These are phyloP conservation scores for Candida insectalens DNA, from an alignment of 805 yeast genomes.

Conservation along the genomic window DNA sequence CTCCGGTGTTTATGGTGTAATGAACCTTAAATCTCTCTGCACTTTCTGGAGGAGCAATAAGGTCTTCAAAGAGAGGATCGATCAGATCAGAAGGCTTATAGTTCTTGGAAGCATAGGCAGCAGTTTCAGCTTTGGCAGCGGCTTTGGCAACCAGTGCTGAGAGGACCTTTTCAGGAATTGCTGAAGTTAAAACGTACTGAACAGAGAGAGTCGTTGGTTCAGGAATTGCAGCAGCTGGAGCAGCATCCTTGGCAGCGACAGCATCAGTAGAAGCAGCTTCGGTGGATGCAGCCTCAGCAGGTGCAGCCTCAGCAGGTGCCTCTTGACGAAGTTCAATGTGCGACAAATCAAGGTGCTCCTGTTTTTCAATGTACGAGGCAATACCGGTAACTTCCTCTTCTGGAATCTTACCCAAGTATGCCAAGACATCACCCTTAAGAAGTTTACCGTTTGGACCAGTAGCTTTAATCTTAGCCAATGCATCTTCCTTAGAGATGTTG, in stretches of 20 bases:
- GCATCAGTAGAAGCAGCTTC: conserved; percentile 9
- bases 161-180: conserved; percentile 21
- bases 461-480: conserved; percentile 62
- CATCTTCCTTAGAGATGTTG: conserved; percentile 59
- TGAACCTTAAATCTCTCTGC: conserved; percentile 31
- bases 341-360: conserved; percentile 61
- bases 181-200: conserved; percentile 21
- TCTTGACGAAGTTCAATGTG: conserved; percentile 39
- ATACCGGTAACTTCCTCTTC: conserved; percentile 42
- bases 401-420: conserved; percentile 67
- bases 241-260: conserved; percentile 5
- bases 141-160: conserved; percentile 33
- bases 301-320: conserved; percentile 3
- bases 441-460: conserved; percentile 86
- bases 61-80: conserved; percentile 52
- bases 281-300: conserved; percentile 2
- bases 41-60: conserved; percentile 36
- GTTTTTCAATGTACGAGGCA: conserved; percentile 43
- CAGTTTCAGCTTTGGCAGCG: conserved; percentile 32
- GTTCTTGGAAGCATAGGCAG: conserved; percentile 30
- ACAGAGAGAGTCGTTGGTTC: conserved; percentile 26
- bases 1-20: conserved; percentile 21
- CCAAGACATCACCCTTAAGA: conserved; percentile 85
- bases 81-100: conserved; percentile 34
- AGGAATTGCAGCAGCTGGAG: conserved; percentile 18